Evolutionary conservation across 768 basidiomycete genomes (phyloP).

Genomic region (Auriscalpium microsporum): DNA sequence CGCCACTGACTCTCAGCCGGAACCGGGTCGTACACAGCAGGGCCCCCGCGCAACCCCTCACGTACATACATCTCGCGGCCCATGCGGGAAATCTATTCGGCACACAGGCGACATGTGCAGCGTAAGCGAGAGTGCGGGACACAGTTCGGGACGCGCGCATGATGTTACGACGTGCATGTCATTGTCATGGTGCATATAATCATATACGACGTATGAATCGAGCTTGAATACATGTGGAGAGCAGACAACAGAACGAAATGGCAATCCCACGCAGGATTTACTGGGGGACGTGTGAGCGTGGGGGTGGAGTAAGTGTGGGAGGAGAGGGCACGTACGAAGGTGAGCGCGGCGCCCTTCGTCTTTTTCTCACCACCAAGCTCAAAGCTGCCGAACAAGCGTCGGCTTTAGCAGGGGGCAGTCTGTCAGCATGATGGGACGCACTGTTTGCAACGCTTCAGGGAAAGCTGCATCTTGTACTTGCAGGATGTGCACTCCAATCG

Average conservation of each 20-base stretch:
- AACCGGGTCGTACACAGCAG: too few relatives aligned
- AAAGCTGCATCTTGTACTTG: slow-evolving; percentile 96
- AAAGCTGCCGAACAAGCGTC: slow-evolving; percentile 49
- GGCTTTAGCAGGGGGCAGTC: background rate
- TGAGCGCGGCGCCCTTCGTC: slow-evolving; percentile 94
- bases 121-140: too few relatives aligned
- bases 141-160: too few relatives aligned
- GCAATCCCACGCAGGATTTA: too few relatives aligned
- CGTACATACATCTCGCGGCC: too few relatives aligned
- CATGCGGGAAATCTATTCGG: too few relatives aligned
- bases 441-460: slow-evolving; percentile 99
- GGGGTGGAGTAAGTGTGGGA: background rate
- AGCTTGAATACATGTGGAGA: slow-evolving; percentile 9
- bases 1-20: too few relatives aligned
- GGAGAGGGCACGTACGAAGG: slow-evolving; percentile 62
- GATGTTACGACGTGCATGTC: slow-evolving; percentile 4
- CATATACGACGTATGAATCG: background rate
- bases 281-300: too few relatives aligned
- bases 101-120: too few relatives aligned
- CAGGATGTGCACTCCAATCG: slow-evolving; percentile 96
- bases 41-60: too few relatives aligned
- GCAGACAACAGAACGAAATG: background rate
- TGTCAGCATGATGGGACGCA: slow-evolving; percentile 34
- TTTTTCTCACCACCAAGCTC: slow-evolving; percentile 99
- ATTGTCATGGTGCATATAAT: slow-evolving; percentile 5